Percentiles rank a stretch among this genome's conserved stretches.
These are phyloP conservation scores for Corymbia citriodora DNA, from an alignment of 441 rosid species.

Conservation along the genomic window DNA sequence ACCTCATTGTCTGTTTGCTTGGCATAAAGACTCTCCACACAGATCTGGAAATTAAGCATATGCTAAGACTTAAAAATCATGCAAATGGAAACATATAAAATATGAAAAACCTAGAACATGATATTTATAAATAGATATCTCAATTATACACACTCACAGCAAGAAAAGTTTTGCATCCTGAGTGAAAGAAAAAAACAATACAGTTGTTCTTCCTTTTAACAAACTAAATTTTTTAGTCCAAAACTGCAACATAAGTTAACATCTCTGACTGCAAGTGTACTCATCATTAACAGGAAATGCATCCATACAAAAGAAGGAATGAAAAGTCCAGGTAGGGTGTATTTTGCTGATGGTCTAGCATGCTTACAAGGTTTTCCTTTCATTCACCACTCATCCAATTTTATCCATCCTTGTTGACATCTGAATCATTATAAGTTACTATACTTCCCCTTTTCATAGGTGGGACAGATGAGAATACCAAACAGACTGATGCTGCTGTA, in stretches of 20 bases:
- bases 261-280: neutral
- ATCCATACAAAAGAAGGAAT: neutral
- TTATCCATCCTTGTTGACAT: neutral
- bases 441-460: neutral
- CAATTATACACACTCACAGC: neutral
- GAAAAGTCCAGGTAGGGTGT: neutral
- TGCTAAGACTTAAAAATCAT: neutral
- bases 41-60: constrained; percentile 40
- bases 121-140: neutral
- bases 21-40: constrained; percentile 50
- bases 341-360: neutral
- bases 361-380: neutral
- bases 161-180: neutral
- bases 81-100: constrained; percentile 3
- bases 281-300: neutral
- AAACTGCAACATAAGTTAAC: neutral
- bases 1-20: constrained; percentile 78
- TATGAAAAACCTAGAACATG: neutral
- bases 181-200: neutral
- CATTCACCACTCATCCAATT: neutral
- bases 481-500: neutral
- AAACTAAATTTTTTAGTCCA: neutral
- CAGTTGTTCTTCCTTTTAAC: neutral
- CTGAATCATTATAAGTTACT: neutral
- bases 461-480: neutral